Conservation (phyloP, 768 basidiomycete genomes). For the Leccinellum albellum region DNA sequence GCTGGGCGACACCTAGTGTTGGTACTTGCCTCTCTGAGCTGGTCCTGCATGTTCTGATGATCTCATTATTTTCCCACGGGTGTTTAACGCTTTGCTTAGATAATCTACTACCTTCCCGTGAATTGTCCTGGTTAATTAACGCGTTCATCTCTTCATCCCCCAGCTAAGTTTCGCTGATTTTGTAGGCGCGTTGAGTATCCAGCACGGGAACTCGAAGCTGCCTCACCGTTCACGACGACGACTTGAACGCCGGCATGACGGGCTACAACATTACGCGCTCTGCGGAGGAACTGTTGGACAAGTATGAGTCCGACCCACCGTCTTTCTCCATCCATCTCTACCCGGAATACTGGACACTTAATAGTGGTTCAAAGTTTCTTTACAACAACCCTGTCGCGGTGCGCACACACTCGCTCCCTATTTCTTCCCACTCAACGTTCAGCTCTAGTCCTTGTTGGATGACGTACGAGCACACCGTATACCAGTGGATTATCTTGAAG, state of each 20-base stretch:
- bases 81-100: slow-evolving; percentile 15
- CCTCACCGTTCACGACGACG: slow-evolving; percentile 2
- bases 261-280: slow-evolving; percentile 73
- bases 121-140: slow-evolving; percentile 14
- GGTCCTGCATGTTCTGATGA: slow-evolving; percentile 31
- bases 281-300: slow-evolving; percentile 54
- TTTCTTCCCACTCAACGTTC: slow-evolving; percentile 4
- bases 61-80: slow-evolving; percentile 22
- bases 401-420: slow-evolving; percentile 10
- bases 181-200: neutral
- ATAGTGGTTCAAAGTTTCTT: slow-evolving; percentile 75
- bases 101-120: slow-evolving; percentile 9
- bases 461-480: slow-evolving; percentile 81
- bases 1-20: neutral
- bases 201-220: neutral
- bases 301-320: slow-evolving; percentile 52
- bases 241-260: slow-evolving; percentile 44
- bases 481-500: slow-evolving; percentile 79
- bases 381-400: slow-evolving; percentile 77
- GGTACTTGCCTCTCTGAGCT: slow-evolving; percentile 37
- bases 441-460: slow-evolving; percentile 66
- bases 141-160: slow-evolving; percentile 10
- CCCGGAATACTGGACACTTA: slow-evolving; percentile 79
- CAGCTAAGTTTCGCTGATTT: neutral
- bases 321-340: slow-evolving; percentile 80